Base-by-base conservation (phyloP, 371 early-diverging fungal species). In the Capillidium rhysosporum region DNA sequence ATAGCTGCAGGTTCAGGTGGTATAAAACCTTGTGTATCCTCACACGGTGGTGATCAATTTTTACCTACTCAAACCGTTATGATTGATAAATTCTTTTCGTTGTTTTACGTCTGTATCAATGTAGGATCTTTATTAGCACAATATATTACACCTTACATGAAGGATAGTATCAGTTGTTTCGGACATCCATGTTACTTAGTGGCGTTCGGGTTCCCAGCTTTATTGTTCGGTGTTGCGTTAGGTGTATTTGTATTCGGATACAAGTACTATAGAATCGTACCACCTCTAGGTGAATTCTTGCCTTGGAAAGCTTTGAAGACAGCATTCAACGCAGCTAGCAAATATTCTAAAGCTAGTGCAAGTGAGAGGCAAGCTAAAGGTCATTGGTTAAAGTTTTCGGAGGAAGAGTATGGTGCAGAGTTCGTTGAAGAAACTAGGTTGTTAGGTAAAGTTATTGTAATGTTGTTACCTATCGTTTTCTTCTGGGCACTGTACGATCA, bases 401-500 rank as follows among this genome's bases (percentile, higher is more conserved):
- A 25, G 8, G 46, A 43, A 3, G 14, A 20, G 16, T 5, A n/a
- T 30, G 55, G 55, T 46, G 39, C 23, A 3, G 40, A 38, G 16
- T 47, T 55, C 40, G 46, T 55, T 2, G 47, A 46, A 25, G 55
- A 55, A 46, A 39, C 29, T 40, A 46, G 55, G n/a, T 25, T 46
- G 7, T 25, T 55, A 0, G 55, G 46, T 14, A 49, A 49, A 30
- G 49, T 73, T 23, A 51, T 64, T 39, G 26, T 40, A 4, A 62
- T 65, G 24, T 51, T 73, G 25, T 26, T 68, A 20, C 78, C 73
- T 14, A 60, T 68, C 43, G 59, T 63, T 2, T 60, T 73, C 63
- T 73, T 71, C 70, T 74, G 71, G 73, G 69, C 71, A 67, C 66
- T 63, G 20, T 77, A 69, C 63, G 70, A 72, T 60, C 77, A 77